Conservation (phyloP, 2,329 filamentous ascomycete species). For the Botryotinia convoluta region DNA sequence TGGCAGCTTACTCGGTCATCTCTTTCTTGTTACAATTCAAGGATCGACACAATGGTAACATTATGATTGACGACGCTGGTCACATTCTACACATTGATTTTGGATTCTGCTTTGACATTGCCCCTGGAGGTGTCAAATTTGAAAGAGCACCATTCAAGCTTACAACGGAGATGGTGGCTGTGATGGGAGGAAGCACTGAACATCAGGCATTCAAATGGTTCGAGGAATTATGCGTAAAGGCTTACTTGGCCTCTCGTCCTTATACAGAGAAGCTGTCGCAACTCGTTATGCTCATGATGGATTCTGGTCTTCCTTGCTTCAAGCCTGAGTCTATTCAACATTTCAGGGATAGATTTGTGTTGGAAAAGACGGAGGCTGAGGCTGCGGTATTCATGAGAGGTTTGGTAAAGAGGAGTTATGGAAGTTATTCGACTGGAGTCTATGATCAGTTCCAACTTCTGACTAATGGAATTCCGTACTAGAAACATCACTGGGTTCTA, state of each 20-base stretch:
- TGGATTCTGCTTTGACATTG: constrained; percentile 99
- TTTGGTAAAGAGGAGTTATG: constrained; percentile 84
- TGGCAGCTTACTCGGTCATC: constrained; percentile 98
- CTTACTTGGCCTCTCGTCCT: constrained; percentile 83
- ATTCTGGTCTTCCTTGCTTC: constrained; percentile 94
- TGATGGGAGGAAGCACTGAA: constrained; percentile 86
- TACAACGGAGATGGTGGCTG: constrained; percentile 95
- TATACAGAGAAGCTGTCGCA: constrained; percentile 87
- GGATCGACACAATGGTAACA: constrained; percentile 98
- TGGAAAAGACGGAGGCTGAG: constrained; percentile 88
- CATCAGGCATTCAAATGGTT: constrained; percentile 94
- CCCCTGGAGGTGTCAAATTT: constrained; percentile 93
- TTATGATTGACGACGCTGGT: constrained; percentile 97
- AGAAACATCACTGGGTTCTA: constrained; percentile 16
- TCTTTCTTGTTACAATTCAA: constrained; percentile 98
- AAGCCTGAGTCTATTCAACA: constrained; percentile 93
- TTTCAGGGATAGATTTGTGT: constrained; percentile 87
- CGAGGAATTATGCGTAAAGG: constrained; percentile 93
- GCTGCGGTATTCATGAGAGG: constrained; percentile 92
- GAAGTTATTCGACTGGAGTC: constrained; percentile 85
- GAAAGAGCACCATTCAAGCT: constrained; percentile 98
- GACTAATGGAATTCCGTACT: constrained; percentile 94
- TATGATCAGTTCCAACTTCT: constrained; percentile 98
- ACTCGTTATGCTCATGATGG: constrained; percentile 92
- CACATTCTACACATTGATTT: constrained; percentile 99